Percentiles rank a stretch among this genome's conserved stretches.
These are phyloP conservation scores for Coniferiporia weirii DNA, from an alignment of 1,284 basidiomycete genomes.

Conservation along the genomic window DNA sequence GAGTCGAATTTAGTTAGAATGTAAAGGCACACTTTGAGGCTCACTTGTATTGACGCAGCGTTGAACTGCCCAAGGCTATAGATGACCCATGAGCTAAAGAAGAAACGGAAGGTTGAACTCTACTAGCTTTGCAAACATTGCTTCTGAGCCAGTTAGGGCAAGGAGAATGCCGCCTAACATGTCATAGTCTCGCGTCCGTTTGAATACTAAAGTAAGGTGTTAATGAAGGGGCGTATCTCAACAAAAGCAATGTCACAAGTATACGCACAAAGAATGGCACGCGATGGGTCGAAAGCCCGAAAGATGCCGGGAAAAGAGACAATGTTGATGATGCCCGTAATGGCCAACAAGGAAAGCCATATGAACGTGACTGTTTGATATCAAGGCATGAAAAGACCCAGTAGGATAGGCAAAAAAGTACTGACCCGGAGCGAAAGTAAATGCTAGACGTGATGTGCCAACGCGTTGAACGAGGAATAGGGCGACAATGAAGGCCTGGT, in stretches of 20 bases:
- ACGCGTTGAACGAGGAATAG: slow-evolving; percentile 57
- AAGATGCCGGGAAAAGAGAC: slow-evolving; percentile 52
- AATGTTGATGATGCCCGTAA: slow-evolving; percentile 57
- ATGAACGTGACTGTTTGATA: slow-evolving; percentile 41
- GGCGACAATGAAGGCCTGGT: slow-evolving; percentile 48
- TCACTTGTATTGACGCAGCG: slow-evolving; percentile 45
- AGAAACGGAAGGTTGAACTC: not conserved
- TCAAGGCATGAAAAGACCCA: no score
- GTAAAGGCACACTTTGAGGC: slow-evolving; percentile 7
- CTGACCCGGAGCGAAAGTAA: slow-evolving; percentile 51
- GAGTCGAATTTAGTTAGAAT: slow-evolving; percentile 21
- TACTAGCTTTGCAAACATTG: slow-evolving; percentile 58
- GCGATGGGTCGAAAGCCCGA: slow-evolving; percentile 60
- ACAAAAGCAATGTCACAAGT: not conserved
- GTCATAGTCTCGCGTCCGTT: slow-evolving; percentile 57
- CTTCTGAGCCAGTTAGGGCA: slow-evolving; percentile 62
- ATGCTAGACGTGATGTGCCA: slow-evolving; percentile 49
- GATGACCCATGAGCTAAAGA: not conserved
- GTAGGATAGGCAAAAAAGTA: not conserved
- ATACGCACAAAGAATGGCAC: slow-evolving; percentile 51
- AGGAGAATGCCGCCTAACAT: slow-evolving; percentile 60
- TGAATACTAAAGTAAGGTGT: slow-evolving; percentile 41
- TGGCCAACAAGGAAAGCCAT: slow-evolving; percentile 50
- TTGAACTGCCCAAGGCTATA: slow-evolving; percentile 63
- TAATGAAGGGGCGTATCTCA: no score